phyloP scores from a whole-genome alignment of 2,329 filamentous ascomycete species.

The Trichoderma sp. region DNA sequence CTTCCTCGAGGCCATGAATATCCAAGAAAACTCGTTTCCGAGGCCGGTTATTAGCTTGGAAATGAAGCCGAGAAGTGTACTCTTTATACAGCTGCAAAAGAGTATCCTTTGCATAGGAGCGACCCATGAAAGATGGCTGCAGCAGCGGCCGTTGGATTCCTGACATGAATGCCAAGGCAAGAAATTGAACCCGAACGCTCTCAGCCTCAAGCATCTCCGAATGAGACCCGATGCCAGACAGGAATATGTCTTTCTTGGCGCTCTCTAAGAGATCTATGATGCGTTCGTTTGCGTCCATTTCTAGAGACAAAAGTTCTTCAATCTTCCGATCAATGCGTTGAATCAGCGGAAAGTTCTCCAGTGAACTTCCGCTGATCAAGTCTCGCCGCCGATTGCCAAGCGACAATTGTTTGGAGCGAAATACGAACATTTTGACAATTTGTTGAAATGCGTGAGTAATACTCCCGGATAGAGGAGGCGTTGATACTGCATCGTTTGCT shows the following conservation, averaged over 20 bases:
- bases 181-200: not conserved
- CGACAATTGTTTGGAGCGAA: not conserved
- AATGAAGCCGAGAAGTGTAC: conserved; percentile 1
- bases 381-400: not conserved
- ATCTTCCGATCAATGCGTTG: not conserved
- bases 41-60: not conserved
- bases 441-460: not conserved
- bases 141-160: not conserved
- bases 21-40: conserved; percentile 22
- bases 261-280: not conserved
- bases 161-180: not conserved
- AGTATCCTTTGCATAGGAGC: not conserved
- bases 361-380: not conserved
- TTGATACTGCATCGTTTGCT: not conserved
- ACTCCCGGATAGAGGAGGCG: not conserved
- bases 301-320: not conserved
- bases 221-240: not conserved
- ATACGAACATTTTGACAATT: not conserved
- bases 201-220: not conserved
- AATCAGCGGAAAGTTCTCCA: not conserved
- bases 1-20: conserved; percentile 26
- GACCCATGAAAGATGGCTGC: not conserved
- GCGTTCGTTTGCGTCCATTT: not conserved
- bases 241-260: not conserved
- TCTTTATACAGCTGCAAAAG: not conserved